A percentile compares a stretch with the other conserved stretches of the same genome.
phyloP scores from a whole-genome alignment of 2,329 filamentous ascomycete genomes.

The Cercospora sp. region DNA sequence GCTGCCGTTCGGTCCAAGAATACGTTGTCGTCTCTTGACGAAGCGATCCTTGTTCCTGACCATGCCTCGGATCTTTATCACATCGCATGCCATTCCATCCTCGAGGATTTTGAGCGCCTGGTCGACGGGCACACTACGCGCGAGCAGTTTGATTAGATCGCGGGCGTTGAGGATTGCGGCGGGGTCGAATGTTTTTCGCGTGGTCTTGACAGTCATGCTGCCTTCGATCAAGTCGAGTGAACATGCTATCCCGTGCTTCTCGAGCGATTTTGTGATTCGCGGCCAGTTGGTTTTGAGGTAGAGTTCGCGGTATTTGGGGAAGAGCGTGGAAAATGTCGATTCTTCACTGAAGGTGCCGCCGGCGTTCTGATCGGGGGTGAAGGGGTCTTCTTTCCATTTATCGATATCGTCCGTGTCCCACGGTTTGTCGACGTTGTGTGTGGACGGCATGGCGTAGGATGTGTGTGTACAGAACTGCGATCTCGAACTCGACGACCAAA shows the following conservation, averaged over 20 bases:
- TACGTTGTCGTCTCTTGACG: constrained; percentile 88
- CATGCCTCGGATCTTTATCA: constrained; percentile 91
- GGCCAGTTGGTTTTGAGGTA: constrained; percentile 94
- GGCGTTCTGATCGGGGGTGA: constrained; percentile 80
- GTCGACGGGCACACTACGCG: constrained; percentile 86
- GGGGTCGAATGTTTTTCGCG: constrained; percentile 85
- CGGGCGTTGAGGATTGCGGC: constrained; percentile 90
- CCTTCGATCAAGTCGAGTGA: constrained; percentile 93
- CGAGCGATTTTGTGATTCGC: constrained; percentile 79
- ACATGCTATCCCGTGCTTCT: constrained; percentile 85
- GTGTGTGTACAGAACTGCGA: background rate
- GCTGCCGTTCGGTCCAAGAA: constrained; percentile 85
- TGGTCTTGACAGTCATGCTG: constrained; percentile 95
- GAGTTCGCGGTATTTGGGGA: constrained; percentile 94
- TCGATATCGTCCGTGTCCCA: constrained; percentile 98
- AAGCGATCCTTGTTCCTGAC: constrained; percentile 94
- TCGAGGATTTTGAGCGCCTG: constrained; percentile 94
- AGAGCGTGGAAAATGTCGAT: constrained; percentile 79
- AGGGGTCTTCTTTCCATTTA: constrained; percentile 89
- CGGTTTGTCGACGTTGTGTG: constrained; percentile 83
- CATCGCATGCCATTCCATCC: constrained; percentile 86
- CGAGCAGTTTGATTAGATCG: constrained; percentile 89
- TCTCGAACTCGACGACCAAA: background rate
- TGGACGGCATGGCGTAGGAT: constrained; percentile 70
- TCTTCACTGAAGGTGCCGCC: constrained; percentile 89